phyloP scores from a whole-genome alignment of 75 land plant genomes.

The Adiantum capillusveneris region DNA sequence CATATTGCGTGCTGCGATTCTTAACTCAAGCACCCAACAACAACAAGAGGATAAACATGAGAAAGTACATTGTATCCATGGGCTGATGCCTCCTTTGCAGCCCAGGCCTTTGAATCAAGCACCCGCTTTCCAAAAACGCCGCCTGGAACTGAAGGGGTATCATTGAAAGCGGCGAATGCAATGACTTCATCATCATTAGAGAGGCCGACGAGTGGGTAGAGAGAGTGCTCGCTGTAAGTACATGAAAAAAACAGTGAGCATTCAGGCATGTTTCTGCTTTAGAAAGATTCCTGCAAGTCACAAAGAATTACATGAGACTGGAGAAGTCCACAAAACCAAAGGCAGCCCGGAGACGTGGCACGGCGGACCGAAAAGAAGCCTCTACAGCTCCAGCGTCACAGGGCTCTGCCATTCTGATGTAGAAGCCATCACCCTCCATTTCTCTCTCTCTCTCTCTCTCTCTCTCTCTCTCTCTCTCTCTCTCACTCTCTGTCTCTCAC shows the following conservation, averaged over 20 bases:
- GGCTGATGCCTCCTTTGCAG: constrained; percentile 16
- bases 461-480: background rate
- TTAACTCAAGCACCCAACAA: no score
- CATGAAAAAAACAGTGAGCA: no score
- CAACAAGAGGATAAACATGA: no score
- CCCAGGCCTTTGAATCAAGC: constrained; percentile 11
- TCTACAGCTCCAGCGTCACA: background rate
- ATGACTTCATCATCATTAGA: constrained; percentile 7
- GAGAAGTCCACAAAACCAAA: constrained; percentile 1
- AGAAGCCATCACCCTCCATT: background rate
- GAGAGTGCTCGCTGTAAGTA: constrained; percentile 17
- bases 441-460: background rate
- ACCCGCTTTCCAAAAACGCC: background rate
- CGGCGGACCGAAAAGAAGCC: background rate
- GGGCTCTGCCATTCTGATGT: constrained; percentile 5
- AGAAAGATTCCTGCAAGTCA: no score
- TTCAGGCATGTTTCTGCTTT: no score
- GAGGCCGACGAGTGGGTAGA: constrained; percentile 14
- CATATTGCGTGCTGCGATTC: background rate
- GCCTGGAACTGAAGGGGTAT: constrained; percentile 16
- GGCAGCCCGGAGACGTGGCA: background rate
- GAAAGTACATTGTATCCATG: constrained; percentile 10
- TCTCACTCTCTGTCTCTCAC: background rate
- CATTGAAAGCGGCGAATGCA: constrained; percentile 20
- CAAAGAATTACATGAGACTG: constrained; percentile 5